phyloP scores from a whole-genome alignment of 1,139 yeast genomes.

The Kodamaea plutei region DNA sequence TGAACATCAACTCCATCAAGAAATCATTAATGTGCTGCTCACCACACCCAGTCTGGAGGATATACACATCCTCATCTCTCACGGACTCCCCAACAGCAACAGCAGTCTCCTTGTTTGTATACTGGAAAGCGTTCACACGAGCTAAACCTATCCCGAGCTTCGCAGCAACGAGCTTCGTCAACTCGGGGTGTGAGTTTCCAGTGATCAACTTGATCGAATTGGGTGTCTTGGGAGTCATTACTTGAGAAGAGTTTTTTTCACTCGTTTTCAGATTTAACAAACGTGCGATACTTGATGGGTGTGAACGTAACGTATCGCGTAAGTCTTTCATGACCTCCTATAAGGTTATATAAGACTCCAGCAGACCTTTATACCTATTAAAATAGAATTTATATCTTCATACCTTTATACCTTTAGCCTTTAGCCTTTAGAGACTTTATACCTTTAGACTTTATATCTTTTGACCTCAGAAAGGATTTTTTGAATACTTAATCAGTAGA shows the following conservation, averaged over 20 bases:
- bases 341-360: neutral
- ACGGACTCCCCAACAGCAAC: slow-evolving; percentile 89
- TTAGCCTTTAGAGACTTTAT: no score
- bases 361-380: neutral
- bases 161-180: slow-evolving; percentile 71
- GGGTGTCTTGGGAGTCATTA: slow-evolving; percentile 11
- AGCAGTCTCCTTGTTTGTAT: slow-evolving; percentile 53
- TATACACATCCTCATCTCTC: slow-evolving; percentile 92
- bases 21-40: slow-evolving; percentile 68
- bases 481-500: no score
- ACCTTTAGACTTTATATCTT: no score
- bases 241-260: no score
- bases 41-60: slow-evolving; percentile 91
- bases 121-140: slow-evolving; percentile 20
- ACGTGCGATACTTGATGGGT: no score
- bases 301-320: neutral
- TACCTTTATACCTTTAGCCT: no score
- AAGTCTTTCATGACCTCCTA: neutral
- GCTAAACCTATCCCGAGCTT: slow-evolving; percentile 58
- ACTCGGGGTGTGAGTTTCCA: slow-evolving; percentile 88
- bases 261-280: no score
- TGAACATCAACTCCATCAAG: slow-evolving; percentile 79
- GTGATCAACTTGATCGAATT: slow-evolving; percentile 86
- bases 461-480: no score
- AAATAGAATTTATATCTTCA: neutral